phyloP scores from a whole-genome alignment of 2,329 filamentous ascomycete genomes.

The Colletotrichum tropicale region DNA sequence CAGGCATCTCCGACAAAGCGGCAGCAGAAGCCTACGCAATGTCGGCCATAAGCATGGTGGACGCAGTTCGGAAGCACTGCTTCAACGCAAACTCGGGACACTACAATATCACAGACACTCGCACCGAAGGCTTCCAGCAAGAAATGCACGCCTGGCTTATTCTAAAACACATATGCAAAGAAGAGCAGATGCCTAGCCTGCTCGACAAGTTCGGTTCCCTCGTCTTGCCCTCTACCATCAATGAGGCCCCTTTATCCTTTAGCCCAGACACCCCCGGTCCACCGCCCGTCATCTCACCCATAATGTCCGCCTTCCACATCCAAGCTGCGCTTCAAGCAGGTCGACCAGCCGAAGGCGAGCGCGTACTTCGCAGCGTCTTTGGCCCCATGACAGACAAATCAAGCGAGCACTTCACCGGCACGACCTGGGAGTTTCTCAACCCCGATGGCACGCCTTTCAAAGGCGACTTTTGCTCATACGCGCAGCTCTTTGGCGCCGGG shows the following conservation, averaged over 20 bases:
- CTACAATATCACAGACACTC: not conserved
- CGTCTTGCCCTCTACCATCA: not conserved
- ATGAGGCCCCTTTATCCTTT: not conserved
- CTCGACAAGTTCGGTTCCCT: not conserved
- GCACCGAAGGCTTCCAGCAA: not conserved
- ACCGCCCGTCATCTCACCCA: not conserved
- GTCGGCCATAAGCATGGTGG: not conserved
- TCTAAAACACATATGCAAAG: not conserved
- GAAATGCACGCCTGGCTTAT: not conserved
- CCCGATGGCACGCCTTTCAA: not conserved
- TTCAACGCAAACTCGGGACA: not conserved
- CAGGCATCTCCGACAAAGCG: not conserved
- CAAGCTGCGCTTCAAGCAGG: not conserved
- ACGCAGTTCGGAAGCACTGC: not conserved
- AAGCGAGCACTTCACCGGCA: not conserved
- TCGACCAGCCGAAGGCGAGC: not conserved
- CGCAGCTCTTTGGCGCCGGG: not conserved
- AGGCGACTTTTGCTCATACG: not conserved
- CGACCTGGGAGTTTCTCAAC: not conserved
- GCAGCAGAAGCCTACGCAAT: not conserved
- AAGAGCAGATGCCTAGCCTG: not conserved
- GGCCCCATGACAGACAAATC: not conserved
- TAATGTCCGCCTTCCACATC: not conserved
- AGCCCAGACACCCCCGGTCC: not conserved
- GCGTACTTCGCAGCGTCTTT: not conserved